A percentile compares a stretch with the other conserved stretches of the same genome.
These are phyloP conservation scores for Candida sithepensis DNA, from an alignment of 805 yeast genomes.

Conservation along the genomic window DNA sequence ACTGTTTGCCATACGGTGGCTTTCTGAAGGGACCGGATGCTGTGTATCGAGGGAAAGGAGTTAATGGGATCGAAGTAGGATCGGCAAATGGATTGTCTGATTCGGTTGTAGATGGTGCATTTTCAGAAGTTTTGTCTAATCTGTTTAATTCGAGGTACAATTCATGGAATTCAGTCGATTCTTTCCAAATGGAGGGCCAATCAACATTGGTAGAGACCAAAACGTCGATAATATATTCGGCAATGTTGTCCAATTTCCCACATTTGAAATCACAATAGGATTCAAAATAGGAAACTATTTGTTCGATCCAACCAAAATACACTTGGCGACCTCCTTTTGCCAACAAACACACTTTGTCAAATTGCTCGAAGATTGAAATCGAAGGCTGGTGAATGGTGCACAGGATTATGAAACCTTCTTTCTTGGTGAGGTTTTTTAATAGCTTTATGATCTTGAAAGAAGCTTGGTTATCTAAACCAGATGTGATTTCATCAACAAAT, in stretches of 20 bases:
- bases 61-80: background rate
- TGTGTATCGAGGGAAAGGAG: too few relatives aligned
- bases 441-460: constrained; percentile 49
- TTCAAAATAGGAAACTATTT: constrained; percentile 32
- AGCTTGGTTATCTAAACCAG: constrained; percentile 50
- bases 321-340: constrained; percentile 50
- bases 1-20: constrained; percentile 39
- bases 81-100: background rate
- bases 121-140: background rate
- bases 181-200: constrained; percentile 33
- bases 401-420: constrained; percentile 45
- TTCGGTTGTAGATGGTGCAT: background rate
- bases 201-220: constrained; percentile 41
- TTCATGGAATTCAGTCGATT: constrained; percentile 18
- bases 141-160: constrained; percentile 15
- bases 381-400: constrained; percentile 58
- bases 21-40: background rate
- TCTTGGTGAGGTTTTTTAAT: constrained; percentile 39
- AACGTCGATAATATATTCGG: constrained; percentile 42
- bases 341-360: constrained; percentile 44
- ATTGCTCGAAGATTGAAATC: constrained; percentile 44
- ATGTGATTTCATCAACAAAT: constrained; percentile 50
- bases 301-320: constrained; percentile 38
- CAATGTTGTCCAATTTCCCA: constrained; percentile 38
- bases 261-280: constrained; percentile 35